A percentile compares a stretch with the other conserved stretches of the same genome.
phyloP scores from a whole-genome alignment of 2,329 filamentous ascomycete genomes.

The Beauveria sp. region DNA sequence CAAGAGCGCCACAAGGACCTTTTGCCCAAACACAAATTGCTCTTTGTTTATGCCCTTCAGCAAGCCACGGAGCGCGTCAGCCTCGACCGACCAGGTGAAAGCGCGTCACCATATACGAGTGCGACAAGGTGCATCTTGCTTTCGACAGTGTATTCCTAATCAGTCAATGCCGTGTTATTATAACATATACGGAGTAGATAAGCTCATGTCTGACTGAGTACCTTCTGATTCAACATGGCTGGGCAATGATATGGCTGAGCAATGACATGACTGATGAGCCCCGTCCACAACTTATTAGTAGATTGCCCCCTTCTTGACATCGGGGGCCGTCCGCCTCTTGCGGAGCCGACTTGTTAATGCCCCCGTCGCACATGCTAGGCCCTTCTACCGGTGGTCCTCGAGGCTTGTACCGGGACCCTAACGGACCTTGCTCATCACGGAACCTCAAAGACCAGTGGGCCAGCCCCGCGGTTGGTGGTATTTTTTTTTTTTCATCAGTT shows the following conservation, averaged over 20 bases:
- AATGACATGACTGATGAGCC: slow-evolving; percentile 3
- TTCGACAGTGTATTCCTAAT: not conserved
- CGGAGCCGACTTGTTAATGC: slow-evolving; percentile 3
- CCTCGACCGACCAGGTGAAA: not conserved
- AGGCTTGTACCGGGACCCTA: not conserved
- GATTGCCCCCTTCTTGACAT: not conserved
- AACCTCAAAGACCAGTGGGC: slow-evolving; percentile 1
- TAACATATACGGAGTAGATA: not conserved
- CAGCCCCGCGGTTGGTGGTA: not conserved
- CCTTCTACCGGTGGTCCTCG: not conserved
- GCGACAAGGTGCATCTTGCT: not conserved
- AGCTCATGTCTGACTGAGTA: not conserved
- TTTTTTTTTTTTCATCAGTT: not conserved
- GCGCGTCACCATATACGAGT: not conserved
- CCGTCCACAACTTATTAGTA: not conserved
- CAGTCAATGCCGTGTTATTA: not conserved
- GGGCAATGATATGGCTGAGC: not conserved
- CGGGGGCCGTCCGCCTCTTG: not conserved
- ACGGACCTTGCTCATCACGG: not conserved
- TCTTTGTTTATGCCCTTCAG: not conserved
- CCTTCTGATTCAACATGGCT: not conserved
- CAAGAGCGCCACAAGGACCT: slow-evolving; percentile 1
- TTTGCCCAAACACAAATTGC: not conserved
- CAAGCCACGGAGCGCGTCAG: slow-evolving; percentile 6
- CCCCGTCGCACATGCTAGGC: slow-evolving; percentile 8